Conservation (phyloP, 2,329 filamentous ascomycete species). For the Alternaria ethzedia region DNA sequence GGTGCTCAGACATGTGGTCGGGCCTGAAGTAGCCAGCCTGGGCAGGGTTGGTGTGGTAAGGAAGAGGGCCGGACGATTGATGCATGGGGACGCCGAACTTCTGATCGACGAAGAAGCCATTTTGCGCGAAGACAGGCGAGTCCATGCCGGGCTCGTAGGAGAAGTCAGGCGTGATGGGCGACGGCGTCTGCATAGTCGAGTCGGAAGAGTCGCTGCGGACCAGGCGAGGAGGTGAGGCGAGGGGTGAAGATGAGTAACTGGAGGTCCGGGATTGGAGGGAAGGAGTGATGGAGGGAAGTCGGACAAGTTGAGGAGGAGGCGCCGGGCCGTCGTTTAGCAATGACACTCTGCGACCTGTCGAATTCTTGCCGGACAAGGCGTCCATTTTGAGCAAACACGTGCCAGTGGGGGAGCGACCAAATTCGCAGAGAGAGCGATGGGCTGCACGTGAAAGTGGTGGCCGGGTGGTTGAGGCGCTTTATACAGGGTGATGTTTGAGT, state of each 20-base stretch:
- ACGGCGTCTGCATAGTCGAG: slow-evolving; percentile 53
- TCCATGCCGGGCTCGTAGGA: slow-evolving; percentile 35
- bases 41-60: slow-evolving; percentile 28
- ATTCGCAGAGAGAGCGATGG: slow-evolving; percentile 13
- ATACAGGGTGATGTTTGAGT: neutral
- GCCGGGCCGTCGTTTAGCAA: slow-evolving; percentile 56
- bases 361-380: slow-evolving; percentile 54
- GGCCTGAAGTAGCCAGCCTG: slow-evolving; percentile 31
- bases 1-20: slow-evolving; percentile 15
- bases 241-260: slow-evolving; percentile 55
- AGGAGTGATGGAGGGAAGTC: slow-evolving; percentile 46
- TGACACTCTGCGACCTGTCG: slow-evolving; percentile 57
- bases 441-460: slow-evolving; percentile 29
- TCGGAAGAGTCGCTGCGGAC: slow-evolving; percentile 56
- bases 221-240: slow-evolving; percentile 54
- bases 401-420: slow-evolving; percentile 37
- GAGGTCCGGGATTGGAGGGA: slow-evolving; percentile 50
- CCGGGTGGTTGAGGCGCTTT: neutral
- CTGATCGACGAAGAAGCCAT: slow-evolving; percentile 35
- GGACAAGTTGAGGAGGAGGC: slow-evolving; percentile 36
- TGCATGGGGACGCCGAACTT: slow-evolving; percentile 33
- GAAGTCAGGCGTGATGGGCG: slow-evolving; percentile 56
- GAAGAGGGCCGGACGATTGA: slow-evolving; percentile 27
- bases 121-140: slow-evolving; percentile 37
- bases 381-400: slow-evolving; percentile 53